Evolutionary conservation across 23 red algal species (phyloP).

Genomic region (Chondrus crispus): DNA sequence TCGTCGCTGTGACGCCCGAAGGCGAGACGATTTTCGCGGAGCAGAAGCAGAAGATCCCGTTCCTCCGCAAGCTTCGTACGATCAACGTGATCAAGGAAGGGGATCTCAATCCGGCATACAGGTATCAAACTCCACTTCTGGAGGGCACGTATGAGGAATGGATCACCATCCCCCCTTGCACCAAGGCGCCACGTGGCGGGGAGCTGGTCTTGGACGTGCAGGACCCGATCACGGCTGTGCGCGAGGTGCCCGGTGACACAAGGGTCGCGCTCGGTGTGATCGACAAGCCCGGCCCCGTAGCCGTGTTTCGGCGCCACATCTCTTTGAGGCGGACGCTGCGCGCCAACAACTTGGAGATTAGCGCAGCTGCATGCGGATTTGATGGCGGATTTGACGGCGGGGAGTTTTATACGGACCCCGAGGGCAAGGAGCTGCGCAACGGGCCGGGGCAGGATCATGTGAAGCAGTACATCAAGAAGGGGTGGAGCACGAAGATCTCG

Average conservation of each 20-base stretch:
- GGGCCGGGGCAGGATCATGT: background rate
- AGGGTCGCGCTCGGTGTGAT: no score
- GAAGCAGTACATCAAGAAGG: background rate
- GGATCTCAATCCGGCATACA: background rate
- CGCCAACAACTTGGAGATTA: background rate
- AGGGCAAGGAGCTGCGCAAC: background rate
- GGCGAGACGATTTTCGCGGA: background rate
- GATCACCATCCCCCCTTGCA: background rate
- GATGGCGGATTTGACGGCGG: background rate
- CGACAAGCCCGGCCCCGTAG: no score
- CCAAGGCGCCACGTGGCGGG: background rate
- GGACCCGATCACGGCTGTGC: background rate
- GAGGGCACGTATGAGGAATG: background rate
- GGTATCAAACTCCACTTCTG: background rate
- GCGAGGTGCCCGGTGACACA: no score
- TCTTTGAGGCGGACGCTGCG: background rate
- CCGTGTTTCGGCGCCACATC: background rate
- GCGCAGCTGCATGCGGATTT: background rate
- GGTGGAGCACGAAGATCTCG: background rate
- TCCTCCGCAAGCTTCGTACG: background rate
- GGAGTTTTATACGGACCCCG: slow-evolving; percentile 40
- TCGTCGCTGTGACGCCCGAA: background rate
- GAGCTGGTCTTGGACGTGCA: background rate
- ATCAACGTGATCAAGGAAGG: background rate
- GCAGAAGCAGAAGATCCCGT: background rate